Percentiles rank a stretch among this genome's conserved stretches.
phyloP scores from a whole-genome alignment of 2,329 filamentous ascomycete species.

The Pezicula radicicola region DNA sequence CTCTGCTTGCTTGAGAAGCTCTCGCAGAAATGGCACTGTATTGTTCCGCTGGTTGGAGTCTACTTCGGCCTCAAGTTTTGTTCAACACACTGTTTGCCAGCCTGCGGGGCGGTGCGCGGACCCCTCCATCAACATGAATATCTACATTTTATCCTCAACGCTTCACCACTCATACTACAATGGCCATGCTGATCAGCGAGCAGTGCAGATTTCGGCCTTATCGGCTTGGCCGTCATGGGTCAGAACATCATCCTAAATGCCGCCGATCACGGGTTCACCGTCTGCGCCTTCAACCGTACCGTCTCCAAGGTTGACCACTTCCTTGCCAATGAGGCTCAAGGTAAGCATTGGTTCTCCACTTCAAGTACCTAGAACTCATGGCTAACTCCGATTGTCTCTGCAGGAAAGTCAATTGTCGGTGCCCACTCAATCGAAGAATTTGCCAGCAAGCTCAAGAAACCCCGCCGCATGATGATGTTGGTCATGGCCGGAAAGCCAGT shows the following conservation, averaged over 20 bases:
- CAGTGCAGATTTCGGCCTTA: conserved; percentile 77
- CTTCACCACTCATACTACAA: conserved; percentile 20
- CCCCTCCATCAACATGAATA: conserved; percentile 12
- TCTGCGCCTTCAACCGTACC: conserved; percentile 98
- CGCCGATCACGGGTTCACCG: conserved; percentile 90
- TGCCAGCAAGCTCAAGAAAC: conserved; percentile 92
- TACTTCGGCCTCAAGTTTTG: not conserved
- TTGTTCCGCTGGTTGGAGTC: no score
- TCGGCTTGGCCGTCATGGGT: conserved; percentile 87
- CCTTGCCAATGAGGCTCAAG: conserved; percentile 87
- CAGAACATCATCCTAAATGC: conserved; percentile 90
- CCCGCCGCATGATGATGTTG: conserved; percentile 95
- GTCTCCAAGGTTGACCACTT: conserved; percentile 97
- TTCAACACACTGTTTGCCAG: not conserved
- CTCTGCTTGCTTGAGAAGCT: no score
- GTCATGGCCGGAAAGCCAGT: conserved; percentile 98
- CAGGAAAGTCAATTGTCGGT: conserved; percentile 89
- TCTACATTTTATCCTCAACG: conserved; percentile 28
- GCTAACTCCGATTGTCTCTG: not conserved
- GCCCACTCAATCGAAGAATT: conserved; percentile 95
- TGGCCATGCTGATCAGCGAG: conserved; percentile 20
- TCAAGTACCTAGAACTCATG: not conserved
- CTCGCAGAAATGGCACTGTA: no score
- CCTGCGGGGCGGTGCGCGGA: not conserved
- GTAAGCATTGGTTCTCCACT: conserved; percentile 31